Base-by-base conservation (phyloP, 139 green algal species). In the Eudorina sp. region DNA sequence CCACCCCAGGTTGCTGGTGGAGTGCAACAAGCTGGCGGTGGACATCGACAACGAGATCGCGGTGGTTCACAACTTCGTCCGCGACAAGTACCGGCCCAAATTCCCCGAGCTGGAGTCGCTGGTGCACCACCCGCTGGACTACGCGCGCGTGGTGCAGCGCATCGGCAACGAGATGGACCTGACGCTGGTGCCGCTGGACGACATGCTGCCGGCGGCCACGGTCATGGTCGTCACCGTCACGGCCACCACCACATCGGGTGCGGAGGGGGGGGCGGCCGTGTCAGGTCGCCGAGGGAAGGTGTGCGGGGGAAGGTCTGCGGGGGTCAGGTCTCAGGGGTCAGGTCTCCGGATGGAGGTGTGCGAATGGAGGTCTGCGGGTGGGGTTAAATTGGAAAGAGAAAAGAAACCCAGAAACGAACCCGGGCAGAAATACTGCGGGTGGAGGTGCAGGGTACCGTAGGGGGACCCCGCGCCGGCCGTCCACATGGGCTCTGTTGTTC, bases 51-150 rank as follows among this genome's bases (percentile, higher is more conserved):
- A 97, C 85, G 98, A 99, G 86, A 96, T 99, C 19, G 36, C 81
- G 2, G 85, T 96, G 18, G 94, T 99, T 53, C 96, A 99, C 93
- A 97, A 94, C 85, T 98, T 97, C 89, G 89, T 98, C 43, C 72
- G 91, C 0, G 93, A 96, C 90, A 92, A 92, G 82, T 98, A 97
- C 90, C 83, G 94, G 27, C 88, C 89, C 25, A 98, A 98, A 88
- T 99, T 99, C 86, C 98, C 98, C 0, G 98, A 99, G 94, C 95
- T 99, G 41, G 98, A 99, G 91, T 97, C 93, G 4, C 94, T 99
- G 86, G 96, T 72, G 62, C 94, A 97, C 80, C 93, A 97, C 89
- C 96, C 96, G 16, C 89, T 98, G 18, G 97, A 99, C 58, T 99
- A 99, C 79, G 96, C 98, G 11, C 93, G 95, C 23, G 97, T 99